phyloP scores from a whole-genome alignment of 2,329 filamentous ascomycete genomes.

The Lachnellula subtilissima region DNA sequence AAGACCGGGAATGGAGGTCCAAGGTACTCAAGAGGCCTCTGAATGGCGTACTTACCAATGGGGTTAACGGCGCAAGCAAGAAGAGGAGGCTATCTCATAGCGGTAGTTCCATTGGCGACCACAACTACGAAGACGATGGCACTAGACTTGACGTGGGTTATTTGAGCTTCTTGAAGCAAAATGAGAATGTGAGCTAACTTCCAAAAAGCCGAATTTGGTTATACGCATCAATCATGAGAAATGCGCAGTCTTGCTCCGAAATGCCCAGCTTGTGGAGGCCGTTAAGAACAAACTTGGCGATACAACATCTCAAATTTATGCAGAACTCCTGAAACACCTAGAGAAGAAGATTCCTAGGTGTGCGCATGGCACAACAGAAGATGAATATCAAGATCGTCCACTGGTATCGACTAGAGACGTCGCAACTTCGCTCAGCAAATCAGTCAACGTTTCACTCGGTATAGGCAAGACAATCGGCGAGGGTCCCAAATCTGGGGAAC shows the following conservation, averaged over 20 bases:
- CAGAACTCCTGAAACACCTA: slow-evolving; percentile 63
- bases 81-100: slow-evolving; percentile 52
- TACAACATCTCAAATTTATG: slow-evolving; percentile 74
- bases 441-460: slow-evolving; percentile 49
- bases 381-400: slow-evolving; percentile 35
- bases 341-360: slow-evolving; percentile 67
- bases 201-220: slow-evolving; percentile 59
- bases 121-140: slow-evolving; percentile 38
- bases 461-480: slow-evolving; percentile 49
- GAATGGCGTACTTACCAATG: slow-evolving; percentile 24
- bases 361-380: slow-evolving; percentile 48
- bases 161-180: slow-evolving; percentile 7
- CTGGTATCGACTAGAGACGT: slow-evolving; percentile 51
- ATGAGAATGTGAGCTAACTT: slow-evolving; percentile 24
- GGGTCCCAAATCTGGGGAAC: background rate
- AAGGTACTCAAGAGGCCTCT: slow-evolving; percentile 46
- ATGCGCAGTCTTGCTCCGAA: slow-evolving; percentile 76
- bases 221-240: slow-evolving; percentile 82
- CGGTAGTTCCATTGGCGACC: slow-evolving; percentile 34
- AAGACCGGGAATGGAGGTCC: slow-evolving; percentile 40
- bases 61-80: slow-evolving; percentile 36
- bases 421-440: slow-evolving; percentile 48
- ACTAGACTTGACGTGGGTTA: slow-evolving; percentile 47
- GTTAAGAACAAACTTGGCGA: slow-evolving; percentile 66
- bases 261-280: slow-evolving; percentile 68